Conservation (phyloP, 139 green algal species). For the Astrephomene gubernaculifera region DNA sequence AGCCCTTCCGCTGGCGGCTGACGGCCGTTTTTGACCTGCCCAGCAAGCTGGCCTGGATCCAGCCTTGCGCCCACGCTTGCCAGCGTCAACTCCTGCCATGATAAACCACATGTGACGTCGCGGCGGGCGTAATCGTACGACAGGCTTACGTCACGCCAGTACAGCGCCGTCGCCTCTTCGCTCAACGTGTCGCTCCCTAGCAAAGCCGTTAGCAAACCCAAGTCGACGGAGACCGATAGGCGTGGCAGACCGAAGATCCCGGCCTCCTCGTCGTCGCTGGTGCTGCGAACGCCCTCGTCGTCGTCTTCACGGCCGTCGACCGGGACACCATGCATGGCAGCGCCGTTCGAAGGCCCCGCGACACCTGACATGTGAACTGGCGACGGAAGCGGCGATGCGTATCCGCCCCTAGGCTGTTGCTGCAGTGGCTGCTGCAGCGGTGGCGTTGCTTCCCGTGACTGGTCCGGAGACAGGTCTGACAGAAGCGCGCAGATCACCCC, state of each 20-base stretch:
- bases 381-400: background rate
- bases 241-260: background rate
- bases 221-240: background rate
- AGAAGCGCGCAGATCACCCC: slow-evolving; percentile 30
- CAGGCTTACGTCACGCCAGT: slow-evolving; percentile 8
- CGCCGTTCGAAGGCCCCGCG: background rate
- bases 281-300: too few species aligned
- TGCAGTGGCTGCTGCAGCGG: background rate
- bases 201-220: background rate
- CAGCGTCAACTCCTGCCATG: slow-evolving; percentile 24
- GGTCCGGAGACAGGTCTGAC: background rate
- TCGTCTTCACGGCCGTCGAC: background rate
- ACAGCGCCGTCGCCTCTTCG: slow-evolving; percentile 31
- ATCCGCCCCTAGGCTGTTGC: background rate
- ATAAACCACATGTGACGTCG: background rate
- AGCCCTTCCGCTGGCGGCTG: background rate
- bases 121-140: background rate
- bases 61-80: background rate
- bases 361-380: too few species aligned
- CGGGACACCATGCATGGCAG: background rate
- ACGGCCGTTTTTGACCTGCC: too few species aligned
- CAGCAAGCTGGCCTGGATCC: background rate
- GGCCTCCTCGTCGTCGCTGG: too few species aligned
- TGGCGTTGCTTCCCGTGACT: background rate
- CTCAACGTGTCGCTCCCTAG: slow-evolving; percentile 31